A percentile compares a stretch with the other conserved stretches of the same genome.
Evolutionary conservation across 108 stramenopile genomes (phyloP).

Genomic region (Cyclotella sp.): DNA sequence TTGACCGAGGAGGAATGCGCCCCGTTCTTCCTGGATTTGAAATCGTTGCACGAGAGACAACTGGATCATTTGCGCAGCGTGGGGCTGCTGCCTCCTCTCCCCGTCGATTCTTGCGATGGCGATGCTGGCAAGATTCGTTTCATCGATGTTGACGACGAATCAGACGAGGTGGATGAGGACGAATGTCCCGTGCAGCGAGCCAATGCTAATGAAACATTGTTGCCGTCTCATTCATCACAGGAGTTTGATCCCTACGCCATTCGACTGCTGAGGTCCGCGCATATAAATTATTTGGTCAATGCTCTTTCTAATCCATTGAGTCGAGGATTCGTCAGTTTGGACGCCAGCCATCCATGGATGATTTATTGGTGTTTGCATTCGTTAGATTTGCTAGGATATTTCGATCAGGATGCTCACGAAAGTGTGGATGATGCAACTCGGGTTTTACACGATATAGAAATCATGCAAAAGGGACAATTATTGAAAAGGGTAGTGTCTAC

Average conservation of each 20-base stretch:
- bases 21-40: slow-evolving; percentile 80
- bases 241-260: slow-evolving; percentile 33
- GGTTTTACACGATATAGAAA: slow-evolving; percentile 18
- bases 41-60: slow-evolving; percentile 45
- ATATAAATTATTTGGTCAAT: slow-evolving; percentile 50
- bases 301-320: slow-evolving; percentile 42
- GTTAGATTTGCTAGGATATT: slow-evolving; percentile 82
- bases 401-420: slow-evolving; percentile 34
- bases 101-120: neutral
- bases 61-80: slow-evolving; percentile 65
- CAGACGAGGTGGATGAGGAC: neutral
- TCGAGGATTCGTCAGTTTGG: slow-evolving; percentile 83
- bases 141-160: neutral
- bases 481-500: slow-evolving; percentile 70
- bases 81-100: slow-evolving; percentile 57
- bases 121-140: neutral
- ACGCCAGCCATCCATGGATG: slow-evolving; percentile 97
- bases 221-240: neutral
- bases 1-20: slow-evolving; percentile 78
- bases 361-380: slow-evolving; percentile 82
- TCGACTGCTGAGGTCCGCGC: slow-evolving; percentile 56
- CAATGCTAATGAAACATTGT: neutral
- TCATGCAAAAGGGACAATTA: slow-evolving; percentile 35
- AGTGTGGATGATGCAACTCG: slow-evolving; percentile 2
- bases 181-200: neutral